These are phyloP conservation scores for Astragalus membranaceus DNA, from an alignment of 306 rosid species.

Conservation along the genomic window DNA sequence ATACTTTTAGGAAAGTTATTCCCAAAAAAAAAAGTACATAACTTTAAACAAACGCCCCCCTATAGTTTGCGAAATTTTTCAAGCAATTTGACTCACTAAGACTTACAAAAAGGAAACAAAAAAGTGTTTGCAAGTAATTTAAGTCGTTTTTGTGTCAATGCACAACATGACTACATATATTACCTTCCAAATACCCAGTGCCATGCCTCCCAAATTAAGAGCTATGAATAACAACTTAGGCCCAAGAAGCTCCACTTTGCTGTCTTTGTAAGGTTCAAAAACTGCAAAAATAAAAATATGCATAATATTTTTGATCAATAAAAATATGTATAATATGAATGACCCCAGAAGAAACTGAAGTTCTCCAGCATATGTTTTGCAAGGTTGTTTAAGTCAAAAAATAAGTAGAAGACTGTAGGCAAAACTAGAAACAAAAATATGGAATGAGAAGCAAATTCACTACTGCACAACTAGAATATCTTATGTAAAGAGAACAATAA, in stretches of 20 bases:
- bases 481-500: not conserved
- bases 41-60: too few relatives aligned
- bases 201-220: conserved; percentile 88
- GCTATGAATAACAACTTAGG: conserved; percentile 92
- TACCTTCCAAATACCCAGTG: conserved; percentile 78
- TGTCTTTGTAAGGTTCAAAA: conserved; percentile 96
- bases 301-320: too few relatives aligned
- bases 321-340: not conserved
- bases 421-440: not conserved
- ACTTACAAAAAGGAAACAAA: not conserved
- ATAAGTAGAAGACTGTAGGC: not conserved
- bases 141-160: not conserved
- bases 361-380: not conserved
- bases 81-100: not conserved
- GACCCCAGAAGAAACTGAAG: conserved; percentile 6
- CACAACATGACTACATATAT: not conserved
- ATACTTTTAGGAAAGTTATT: too few relatives aligned
- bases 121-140: not conserved
- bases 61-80: not conserved
- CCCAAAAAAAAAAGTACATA: too few relatives aligned
- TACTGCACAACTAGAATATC: not conserved
- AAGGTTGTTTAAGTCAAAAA: not conserved
- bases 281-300: conserved; percentile 73
- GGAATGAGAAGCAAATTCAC: not conserved
- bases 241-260: conserved; percentile 83